Base-by-base conservation (phyloP, 176 grass and related monocot species). In the Coix lacrymajobi region DNA sequence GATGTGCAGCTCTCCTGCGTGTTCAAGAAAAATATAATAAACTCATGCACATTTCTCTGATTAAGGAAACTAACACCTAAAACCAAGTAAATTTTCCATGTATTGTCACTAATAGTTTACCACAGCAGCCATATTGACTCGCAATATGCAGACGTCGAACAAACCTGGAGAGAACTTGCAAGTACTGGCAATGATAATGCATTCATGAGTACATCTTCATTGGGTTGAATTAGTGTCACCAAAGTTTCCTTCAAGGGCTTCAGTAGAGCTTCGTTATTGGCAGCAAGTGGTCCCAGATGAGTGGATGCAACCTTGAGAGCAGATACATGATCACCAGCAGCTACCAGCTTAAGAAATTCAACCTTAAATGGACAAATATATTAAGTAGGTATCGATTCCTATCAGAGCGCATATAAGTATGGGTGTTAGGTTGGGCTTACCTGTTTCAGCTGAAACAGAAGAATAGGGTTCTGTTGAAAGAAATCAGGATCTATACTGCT, bases 191-290 rank as follows among this genome's bases (percentile, higher is more conserved):
- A 82, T 20, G 96, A 88, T 58, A 91, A 77, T 62, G 80, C 85
- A 76, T 92, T 90, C 67, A 65, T 76, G 46, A 92, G 62, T 86
- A 73, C 73, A 92, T 99, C 93, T 78, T 87, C 89, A 90, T 66
- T 87, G 37, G 87, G 89, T 75, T 84, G 86, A 89, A 96, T 88
- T 37, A 99, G 69, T 66, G 91, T 80, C 62, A 93, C 36, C 72
- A 99, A 93, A 36, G 93, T 99, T 87, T 99, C 96, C 80, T 99
- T 99, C 85, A 99, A 90, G 86, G 96, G 96, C 89, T 99, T 99
- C 81, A 99, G 58, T 54, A 99, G 85, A 87, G 69, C 77, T 88
- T 96, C 79, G 79, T 96, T 90, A 72, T 71, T 88, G 79, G 96
- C 85, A 88, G 96, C 96, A 75, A 99, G 81, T 81, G 91, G 96